Percentiles rank a stretch among this genome's conserved stretches.
These are phyloP conservation scores for Daldinia concentrica DNA, from an alignment of 495 filamentous ascomycete species.

Conservation along the genomic window DNA sequence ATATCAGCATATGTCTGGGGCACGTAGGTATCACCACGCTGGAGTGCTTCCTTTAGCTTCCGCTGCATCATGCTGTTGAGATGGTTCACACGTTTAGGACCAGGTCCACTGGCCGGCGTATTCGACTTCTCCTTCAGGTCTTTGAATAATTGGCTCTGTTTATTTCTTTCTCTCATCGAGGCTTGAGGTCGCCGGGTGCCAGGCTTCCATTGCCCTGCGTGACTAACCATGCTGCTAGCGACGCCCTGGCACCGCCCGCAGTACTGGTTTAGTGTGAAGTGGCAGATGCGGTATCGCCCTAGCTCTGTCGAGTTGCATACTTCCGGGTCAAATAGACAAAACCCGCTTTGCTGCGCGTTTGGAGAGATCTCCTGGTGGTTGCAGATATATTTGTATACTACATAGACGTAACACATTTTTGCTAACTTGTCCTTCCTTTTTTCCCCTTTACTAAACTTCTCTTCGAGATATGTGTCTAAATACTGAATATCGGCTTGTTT, in stretches of 20 bases:
- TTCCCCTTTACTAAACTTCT: background rate
- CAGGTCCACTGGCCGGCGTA: background rate
- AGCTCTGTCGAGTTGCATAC: slow-evolving; percentile 18
- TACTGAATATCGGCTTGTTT: background rate
- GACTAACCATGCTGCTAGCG: background rate
- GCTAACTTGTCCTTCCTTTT: background rate
- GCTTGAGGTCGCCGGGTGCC: background rate
- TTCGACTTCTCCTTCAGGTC: background rate
- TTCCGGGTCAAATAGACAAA: slow-evolving; percentile 12
- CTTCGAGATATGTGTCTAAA: background rate
- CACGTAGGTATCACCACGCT: background rate
- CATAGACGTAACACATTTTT: slow-evolving; percentile 18
- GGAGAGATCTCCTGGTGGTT: slow-evolving; percentile 10
- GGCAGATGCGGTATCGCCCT: slow-evolving; percentile 15
- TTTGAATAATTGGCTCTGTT: background rate
- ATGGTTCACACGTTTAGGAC: background rate
- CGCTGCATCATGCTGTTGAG: background rate
- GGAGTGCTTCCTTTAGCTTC: background rate
- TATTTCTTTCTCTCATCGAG: background rate
- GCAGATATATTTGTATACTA: slow-evolving; percentile 10
- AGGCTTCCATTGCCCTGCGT: background rate
- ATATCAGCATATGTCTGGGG: slow-evolving; percentile 17
- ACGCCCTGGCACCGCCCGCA: slow-evolving; percentile 6
- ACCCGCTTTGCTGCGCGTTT: background rate
- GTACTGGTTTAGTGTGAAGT: background rate